Percentiles rank a stretch among this genome's conserved stretches.
Conservation (phyloP, 2,329 filamentous ascomycete species). For the Penicillium verrucosum region DNA sequence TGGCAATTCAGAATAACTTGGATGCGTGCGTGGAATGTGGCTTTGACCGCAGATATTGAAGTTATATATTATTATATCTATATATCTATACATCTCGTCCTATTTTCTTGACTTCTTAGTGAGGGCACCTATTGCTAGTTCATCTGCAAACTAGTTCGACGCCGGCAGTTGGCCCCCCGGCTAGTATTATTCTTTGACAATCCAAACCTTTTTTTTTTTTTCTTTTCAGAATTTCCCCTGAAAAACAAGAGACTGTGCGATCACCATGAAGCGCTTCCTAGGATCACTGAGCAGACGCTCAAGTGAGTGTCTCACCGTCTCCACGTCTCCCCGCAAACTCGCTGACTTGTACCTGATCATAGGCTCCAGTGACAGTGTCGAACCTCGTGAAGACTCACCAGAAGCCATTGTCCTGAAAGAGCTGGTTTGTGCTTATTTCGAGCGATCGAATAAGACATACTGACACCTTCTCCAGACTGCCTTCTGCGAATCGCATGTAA, state of each 20-base stretch:
- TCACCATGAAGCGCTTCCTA: conserved; percentile 39
- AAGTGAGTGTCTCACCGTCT: conserved; percentile 24
- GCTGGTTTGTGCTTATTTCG: conserved; percentile 33
- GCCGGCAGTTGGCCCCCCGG: neutral
- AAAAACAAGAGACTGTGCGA: neutral
- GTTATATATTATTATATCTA: neutral
- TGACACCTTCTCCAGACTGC: conserved; percentile 54
- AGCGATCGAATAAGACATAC: neutral
- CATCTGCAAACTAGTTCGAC: neutral
- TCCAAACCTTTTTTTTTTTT: neutral
- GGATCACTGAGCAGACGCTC: conserved; percentile 31
- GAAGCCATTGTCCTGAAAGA: conserved; percentile 41
- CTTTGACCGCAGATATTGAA: neutral
- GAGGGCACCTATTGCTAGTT: neutral
- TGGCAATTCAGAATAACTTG: conserved; percentile 1
- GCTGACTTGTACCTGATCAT: neutral
- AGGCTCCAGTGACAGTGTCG: conserved; percentile 25
- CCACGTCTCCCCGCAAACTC: conserved; percentile 6
- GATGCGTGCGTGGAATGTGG: conserved; percentile 6
- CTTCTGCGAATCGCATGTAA: conserved; percentile 70
- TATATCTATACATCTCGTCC: neutral
- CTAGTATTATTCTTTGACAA: neutral
- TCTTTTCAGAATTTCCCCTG: neutral
- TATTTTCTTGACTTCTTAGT: neutral
- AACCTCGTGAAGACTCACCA: conserved; percentile 37